Base-by-base conservation (phyloP, 768 basidiomycete genomes). In the Mycena sanguinolenta region DNA sequence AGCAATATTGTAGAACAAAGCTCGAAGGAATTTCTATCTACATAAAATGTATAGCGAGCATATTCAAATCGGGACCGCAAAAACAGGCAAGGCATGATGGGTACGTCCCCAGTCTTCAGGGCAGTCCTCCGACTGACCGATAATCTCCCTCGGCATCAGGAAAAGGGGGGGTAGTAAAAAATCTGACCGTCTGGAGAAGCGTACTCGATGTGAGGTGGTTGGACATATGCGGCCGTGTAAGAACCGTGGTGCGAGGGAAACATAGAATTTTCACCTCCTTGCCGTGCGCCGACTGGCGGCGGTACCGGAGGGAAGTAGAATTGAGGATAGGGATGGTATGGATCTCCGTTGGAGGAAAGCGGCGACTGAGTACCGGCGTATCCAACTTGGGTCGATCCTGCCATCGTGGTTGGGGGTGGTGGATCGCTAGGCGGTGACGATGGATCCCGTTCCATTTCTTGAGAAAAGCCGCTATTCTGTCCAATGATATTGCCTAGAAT, bases 251-350 rank as follows among this genome's bases (percentile, higher is more conserved):
- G 59, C 52, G 28, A 19, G 19, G 44, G 49, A 38, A 25, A 52
- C 13, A 36, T 17, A 21, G 46, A n/a, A 9, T 38, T 19, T 39
- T 63, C 68, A 44, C 38, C 57, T 57, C 44, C 44, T 25, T 34
- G 65, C 30, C 65, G 23, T 27, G 57, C 36, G 23, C 23, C 19
- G 4, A 38, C 34, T 27, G 50, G 23, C n/a, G 36, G 60, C 10
- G 55, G 49, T 23, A 55, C 60, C 5, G 62, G 49, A 30, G 68
- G 23, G 17, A 54, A 58, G 54, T 64, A 69, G 21, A 64, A 63
- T 9, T 55, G 62, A 14, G 62, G 49, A 39, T 42, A 59, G 5
- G 52, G 16, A 17, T 50, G 46, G 34, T 38, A 54, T 23, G 44
- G 57, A n/a, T 36, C 63, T 14, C 60, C 44, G 34, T 55, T 46